Evolutionary conservation across 2,329 filamentous ascomycete genomes (phyloP).

Genomic region (Acephala macrosclerotiorum): DNA sequence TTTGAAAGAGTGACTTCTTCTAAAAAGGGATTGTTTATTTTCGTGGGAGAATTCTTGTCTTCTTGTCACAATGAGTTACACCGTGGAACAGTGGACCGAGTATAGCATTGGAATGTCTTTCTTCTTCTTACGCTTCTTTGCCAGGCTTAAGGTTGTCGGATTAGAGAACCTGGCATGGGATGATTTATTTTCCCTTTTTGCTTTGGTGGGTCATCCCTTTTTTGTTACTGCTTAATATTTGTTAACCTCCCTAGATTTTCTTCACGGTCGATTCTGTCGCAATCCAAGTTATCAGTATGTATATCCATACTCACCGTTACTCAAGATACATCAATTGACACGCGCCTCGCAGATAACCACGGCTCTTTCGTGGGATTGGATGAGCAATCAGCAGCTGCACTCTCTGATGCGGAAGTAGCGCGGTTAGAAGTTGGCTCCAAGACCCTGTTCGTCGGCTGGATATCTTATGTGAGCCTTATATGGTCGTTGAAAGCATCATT

Average conservation of each 20-base stretch:
- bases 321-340: no score
- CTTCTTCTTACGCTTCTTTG: background rate
- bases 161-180: background rate
- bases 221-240: no score
- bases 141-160: background rate
- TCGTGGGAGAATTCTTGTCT: no score
- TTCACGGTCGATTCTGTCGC: background rate
- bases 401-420: background rate
- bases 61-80: no score
- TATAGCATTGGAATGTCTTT: background rate
- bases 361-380: background rate
- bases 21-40: no score
- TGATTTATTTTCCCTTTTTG: background rate
- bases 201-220: no score
- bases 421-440: background rate
- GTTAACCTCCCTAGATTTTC: no score
- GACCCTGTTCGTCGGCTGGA: background rate
- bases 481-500: background rate
- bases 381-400: background rate
- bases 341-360: background rate
- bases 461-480: background rate
- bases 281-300: background rate
- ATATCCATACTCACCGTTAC: background rate
- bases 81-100: constrained; percentile 1
- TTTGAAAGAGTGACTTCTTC: no score